Evolutionary conservation across 2,329 filamentous ascomycete species (phyloP).

Genomic region (Arachnomyces sp.): DNA sequence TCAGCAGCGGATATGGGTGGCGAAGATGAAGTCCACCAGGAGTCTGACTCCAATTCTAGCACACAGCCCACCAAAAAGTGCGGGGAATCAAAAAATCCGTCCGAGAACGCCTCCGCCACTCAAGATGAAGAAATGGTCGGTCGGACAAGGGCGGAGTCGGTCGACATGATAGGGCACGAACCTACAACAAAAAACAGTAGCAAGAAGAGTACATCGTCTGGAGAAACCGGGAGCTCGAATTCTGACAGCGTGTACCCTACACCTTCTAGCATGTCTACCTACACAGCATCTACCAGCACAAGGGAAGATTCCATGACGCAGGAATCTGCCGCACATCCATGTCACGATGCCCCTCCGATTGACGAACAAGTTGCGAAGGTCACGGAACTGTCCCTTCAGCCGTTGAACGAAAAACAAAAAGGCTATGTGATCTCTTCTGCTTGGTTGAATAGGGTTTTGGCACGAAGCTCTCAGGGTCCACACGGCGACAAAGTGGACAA

Average conservation of each 20-base stretch:
- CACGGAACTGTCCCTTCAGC: conserved; percentile 47
- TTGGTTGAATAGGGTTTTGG: conserved; percentile 70
- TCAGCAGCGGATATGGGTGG: conserved; percentile 49
- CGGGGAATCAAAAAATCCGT: conserved; percentile 14
- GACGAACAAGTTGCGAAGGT: conserved; percentile 72
- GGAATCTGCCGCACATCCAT: conserved; percentile 10
- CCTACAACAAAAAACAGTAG: conserved; percentile 12
- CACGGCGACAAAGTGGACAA: conserved; percentile 51
- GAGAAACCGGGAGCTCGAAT: conserved; percentile 23
- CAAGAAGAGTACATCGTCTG: conserved; percentile 16
- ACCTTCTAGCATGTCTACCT: conserved; percentile 32
- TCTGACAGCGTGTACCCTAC: conserved; percentile 30
- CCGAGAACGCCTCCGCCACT: conserved; percentile 2
- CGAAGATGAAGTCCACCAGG: conserved; percentile 15
- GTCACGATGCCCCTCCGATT: conserved; percentile 35
- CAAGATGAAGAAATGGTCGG: conserved; percentile 11
- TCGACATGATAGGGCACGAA: conserved; percentile 37
- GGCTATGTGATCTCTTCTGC: conserved; percentile 70
- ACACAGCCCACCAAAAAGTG: conserved; percentile 10
- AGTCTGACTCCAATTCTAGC: background rate
- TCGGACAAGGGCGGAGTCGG: conserved; percentile 28
- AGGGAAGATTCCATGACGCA: conserved; percentile 20
- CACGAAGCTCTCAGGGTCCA: conserved; percentile 54
- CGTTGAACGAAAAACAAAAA: conserved; percentile 61
- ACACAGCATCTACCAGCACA: conserved; percentile 23